Base-by-base conservation (phyloP, 2,329 filamentous ascomycete genomes). In the Exserohilum rostratum region DNA sequence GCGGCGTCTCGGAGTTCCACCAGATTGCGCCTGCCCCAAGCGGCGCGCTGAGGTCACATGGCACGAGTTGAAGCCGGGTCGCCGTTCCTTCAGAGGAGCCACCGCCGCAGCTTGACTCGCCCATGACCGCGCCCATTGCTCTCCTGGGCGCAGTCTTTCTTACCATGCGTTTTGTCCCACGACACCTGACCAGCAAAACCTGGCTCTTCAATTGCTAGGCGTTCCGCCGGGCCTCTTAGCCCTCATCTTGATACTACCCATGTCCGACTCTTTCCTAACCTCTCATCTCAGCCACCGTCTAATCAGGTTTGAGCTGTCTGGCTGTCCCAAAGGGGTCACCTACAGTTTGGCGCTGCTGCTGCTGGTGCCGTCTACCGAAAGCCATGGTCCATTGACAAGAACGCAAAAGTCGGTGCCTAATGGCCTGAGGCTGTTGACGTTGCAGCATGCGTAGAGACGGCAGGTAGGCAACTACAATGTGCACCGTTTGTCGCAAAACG, bases 361-460 rank as follows among this genome's bases (percentile, higher is more conserved):
- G 34, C 35, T 53, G 53, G 53, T 62, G 57, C 67, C 66, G 62
- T 53, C 49, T 49, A 44, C 53, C 60, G 43, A 52, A 47, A 45
- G 58, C 38, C 37, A 57, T 59, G 53, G 57, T 61, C 70, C 68
- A 73, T 69, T 65, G 57, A 58, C 42, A 61, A 11, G 39, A 12
- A 20, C 46, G 57, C 52, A 43, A 73, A 73, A 68, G 56, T 50
- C 65, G 66, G 53, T 74, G 70, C 70, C 70, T 74, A 57, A 52
- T 43, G 62, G 59, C 61, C 67, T 65, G 55, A 47, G 59, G 40
- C 50, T 53, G 40, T 60, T 52, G 38, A 40, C 37, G 3, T 15
- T n/a, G 7, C 18, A 18, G 47, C 34, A 37, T 18, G 47, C 34
- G 37, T 46, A 37, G 27, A 25, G 37, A 50, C 48, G 51, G 46